Evolutionary conservation across 208 protist genomes (phyloP).

Genomic region (Porcisia deanei): DNA sequence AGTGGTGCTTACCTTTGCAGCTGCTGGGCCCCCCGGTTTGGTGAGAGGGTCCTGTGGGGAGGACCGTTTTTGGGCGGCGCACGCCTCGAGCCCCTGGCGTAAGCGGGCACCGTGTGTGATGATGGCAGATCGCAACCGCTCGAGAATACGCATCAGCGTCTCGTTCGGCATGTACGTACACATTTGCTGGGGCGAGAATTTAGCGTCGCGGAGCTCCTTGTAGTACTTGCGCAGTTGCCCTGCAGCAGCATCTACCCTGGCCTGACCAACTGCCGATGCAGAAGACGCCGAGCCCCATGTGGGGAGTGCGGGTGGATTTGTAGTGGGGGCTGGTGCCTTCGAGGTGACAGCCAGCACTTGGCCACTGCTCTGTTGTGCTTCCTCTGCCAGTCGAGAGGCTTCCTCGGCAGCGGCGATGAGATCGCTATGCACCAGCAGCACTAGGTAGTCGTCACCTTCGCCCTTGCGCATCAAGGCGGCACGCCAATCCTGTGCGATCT

Average conservation of each 20-base stretch:
- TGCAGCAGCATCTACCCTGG: slow-evolving; percentile 40
- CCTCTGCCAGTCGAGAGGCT: slow-evolving; percentile 22
- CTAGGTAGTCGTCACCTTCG: slow-evolving; percentile 54
- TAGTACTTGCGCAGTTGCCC: slow-evolving; percentile 64
- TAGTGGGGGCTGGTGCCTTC: not conserved
- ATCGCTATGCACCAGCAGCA: slow-evolving; percentile 53
- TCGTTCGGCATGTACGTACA: slow-evolving; percentile 66
- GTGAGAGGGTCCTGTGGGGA: slow-evolving; percentile 32
- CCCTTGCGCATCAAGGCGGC: slow-evolving; percentile 45
- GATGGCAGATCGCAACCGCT: slow-evolving; percentile 58
- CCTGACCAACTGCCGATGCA: slow-evolving; percentile 27
- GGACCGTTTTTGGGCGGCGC: slow-evolving; percentile 24
- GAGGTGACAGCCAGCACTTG: not conserved
- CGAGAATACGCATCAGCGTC: slow-evolving; percentile 59
- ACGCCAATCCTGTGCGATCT: slow-evolving; percentile 63
- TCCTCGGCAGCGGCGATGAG: slow-evolving; percentile 39
- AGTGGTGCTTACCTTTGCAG: not conserved
- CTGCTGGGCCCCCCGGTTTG: not conserved
- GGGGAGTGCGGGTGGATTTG: not conserved
- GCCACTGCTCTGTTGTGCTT: slow-evolving; percentile 19
- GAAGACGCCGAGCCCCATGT: not conserved
- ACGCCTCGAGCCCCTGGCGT: slow-evolving; percentile 34
- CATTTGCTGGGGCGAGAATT: slow-evolving; percentile 70
- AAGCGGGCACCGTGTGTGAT: slow-evolving; percentile 32
- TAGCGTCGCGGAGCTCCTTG: slow-evolving; percentile 56